Percentiles rank a stretch among this genome's conserved stretches.
Evolutionary conservation across 768 basidiomycete genomes (phyloP).

Genomic region (Calocybe indica): DNA sequence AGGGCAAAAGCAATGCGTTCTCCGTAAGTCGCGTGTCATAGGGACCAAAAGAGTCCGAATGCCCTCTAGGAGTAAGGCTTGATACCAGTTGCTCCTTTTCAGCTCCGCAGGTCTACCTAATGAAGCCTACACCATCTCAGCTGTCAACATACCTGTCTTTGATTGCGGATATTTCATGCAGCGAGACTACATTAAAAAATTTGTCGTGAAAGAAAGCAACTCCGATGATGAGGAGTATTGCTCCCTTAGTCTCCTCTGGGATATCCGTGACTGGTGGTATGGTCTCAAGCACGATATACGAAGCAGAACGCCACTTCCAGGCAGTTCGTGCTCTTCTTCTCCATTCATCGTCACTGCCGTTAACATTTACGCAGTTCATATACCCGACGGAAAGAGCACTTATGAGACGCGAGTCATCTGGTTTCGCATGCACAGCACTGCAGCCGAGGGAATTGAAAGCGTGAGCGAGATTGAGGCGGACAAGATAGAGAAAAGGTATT

Average conservation of each 20-base stretch:
- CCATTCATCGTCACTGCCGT: background rate
- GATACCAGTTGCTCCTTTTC: too few relatives aligned
- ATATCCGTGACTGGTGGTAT: slow-evolving; percentile 2
- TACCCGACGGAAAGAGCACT: slow-evolving; percentile 5
- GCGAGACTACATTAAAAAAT: slow-evolving; percentile 1
- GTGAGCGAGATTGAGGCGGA: slow-evolving; percentile 4
- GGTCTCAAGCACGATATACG: slow-evolving; percentile 1
- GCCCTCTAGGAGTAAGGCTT: too few relatives aligned
- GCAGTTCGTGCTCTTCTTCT: background rate
- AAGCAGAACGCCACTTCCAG: slow-evolving; percentile 4
- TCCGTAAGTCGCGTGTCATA: too few relatives aligned
- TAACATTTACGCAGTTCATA: slow-evolving; percentile 2
- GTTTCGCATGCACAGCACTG: slow-evolving; percentile 1
- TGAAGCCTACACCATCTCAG: too few relatives aligned
- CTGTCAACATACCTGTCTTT: slow-evolving; percentile 2
- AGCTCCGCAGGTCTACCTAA: too few relatives aligned
- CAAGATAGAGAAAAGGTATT: slow-evolving; percentile 5
- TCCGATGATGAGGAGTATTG: background rate
- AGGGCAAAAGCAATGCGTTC: too few relatives aligned
- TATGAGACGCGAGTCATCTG: slow-evolving; percentile 3
- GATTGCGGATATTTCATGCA: slow-evolving; percentile 4
- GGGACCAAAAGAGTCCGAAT: too few relatives aligned
- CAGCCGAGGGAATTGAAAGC: slow-evolving; percentile 1
- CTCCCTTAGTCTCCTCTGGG: background rate
- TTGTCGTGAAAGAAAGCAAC: slow-evolving; percentile 1